Evolutionary conservation across 345 rosid species (phyloP), one percentile per base, ranked within the genome.

Genomic region (Moricandia moricandioides): DNA sequence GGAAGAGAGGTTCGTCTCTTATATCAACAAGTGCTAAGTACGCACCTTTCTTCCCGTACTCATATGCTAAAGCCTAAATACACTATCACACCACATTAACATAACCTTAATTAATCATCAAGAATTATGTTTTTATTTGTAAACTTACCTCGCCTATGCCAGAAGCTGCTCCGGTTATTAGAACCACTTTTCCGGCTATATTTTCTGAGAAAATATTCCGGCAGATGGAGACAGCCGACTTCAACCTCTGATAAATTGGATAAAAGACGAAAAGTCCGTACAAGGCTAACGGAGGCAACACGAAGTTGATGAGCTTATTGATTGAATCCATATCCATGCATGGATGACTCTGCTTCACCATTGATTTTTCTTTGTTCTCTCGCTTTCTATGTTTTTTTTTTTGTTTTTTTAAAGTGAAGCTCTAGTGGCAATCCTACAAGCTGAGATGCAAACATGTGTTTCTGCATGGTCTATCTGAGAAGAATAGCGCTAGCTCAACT

Each of bases 151-250:
- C 83, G 18, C 91, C 95, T 13, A 89, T 84, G 62, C 90, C 93
- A 0, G 93, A 89, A 62, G 91, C 86, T 57, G 89, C 93, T 31
- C 90, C 89, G 18, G 91, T 82, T 73, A 88, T 82, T 47, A 89
- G 80, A 37, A 86, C 75, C 0, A 88, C 93, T 85, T 89, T 88
- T 54, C 95, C 91, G 17, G 86, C 74, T 1, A 88, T 77, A 70
- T 89, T 77, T 72, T 86, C 86, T 0, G 62, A 61, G 82, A 80
- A 81, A 0, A 85, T 4, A 45, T 73, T 54, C 26, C 71, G 73
- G 54, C 2, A 67, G 27, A 65, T 35, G 66, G 79, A 75, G 58
- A 72, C 26, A 17, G 67, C 71, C 43, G 59, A 67, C 72, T 82
- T 85, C 63, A 83, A 55, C 60, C 77, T 69, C 17, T 80, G 80